Base-by-base conservation (phyloP, 805 yeast genomes). In the Candida dajiaensis region DNA sequence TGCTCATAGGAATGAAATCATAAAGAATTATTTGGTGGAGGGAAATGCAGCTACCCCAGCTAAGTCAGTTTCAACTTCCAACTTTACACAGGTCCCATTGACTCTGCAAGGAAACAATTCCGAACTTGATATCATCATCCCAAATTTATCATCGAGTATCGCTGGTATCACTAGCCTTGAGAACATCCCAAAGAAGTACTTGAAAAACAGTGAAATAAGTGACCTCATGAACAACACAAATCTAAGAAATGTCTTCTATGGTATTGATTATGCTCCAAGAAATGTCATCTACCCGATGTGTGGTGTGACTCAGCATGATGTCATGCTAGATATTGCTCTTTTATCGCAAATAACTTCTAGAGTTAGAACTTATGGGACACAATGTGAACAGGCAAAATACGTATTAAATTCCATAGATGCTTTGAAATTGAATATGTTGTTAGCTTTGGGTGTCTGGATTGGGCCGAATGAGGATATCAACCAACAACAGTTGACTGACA, bases 391-490 rank as follows among this genome's bases (percentile, higher is more conserved):
- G 57, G 73, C 75, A 0, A 73, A 70, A 12, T 59, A 63, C 31
- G 73, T 81, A 12, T 61, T 84, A 40, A 74, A 75, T 11, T 75
- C 87, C 0, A 76, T 85, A 11, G 58, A 65, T 36, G 70, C 69
- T 4, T 61, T 80, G 43, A 65, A 73, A 16, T 59, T 83, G 37
- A 74, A 81, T 49, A 69, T 83, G 70, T 75, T 81, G 0, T 53
- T 85, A 20, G 62, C 85, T 0, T 55, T 83, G 48, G 89, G 89
- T 1, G 73, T 84, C 2, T 79, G 85, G 85, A 74, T 82, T 37
- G 78, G 80, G 0, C 50, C 54, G 1, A 67, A 78, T 57, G 66
- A 72, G 5, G 60, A 63, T 4, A 64, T 64, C 7, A 82, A 83
- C 49, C 48, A 62, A 41, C 54, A 62, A 10, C 83, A 83, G 55